Percentiles rank a stretch among this genome's conserved stretches.
These are phyloP conservation scores for Condylostoma magnum DNA, from an alignment of 169 alveolate genomes.

Conservation along the genomic window DNA sequence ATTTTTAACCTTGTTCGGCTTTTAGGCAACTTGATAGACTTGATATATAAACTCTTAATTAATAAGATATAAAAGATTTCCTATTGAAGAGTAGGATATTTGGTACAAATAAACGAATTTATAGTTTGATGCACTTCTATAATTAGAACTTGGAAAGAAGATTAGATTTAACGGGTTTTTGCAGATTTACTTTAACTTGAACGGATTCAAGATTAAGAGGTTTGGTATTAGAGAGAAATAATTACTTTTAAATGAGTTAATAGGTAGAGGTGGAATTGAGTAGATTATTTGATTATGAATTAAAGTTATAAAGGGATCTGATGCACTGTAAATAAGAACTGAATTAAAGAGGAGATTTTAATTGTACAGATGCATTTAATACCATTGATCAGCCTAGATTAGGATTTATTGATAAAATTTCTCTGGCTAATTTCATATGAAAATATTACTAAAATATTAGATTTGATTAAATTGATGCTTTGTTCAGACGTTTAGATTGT, in stretches of 20 bases:
- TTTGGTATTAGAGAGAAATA: not conserved
- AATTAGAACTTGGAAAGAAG: constrained; percentile 3
- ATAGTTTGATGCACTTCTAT: not conserved
- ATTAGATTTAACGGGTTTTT: not conserved
- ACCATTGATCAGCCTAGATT: constrained; percentile 26
- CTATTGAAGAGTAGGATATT: not conserved
- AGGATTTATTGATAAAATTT: constrained; percentile 10
- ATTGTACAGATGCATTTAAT: constrained; percentile 3
- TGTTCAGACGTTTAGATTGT: constrained; percentile 39
- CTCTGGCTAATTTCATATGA: constrained; percentile 24
- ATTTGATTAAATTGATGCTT: constrained; percentile 34
- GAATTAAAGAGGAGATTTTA: constrained; percentile 5
- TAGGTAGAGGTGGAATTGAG: constrained; percentile 10
- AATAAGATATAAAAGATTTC: not conserved
- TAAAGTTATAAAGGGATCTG: not conserved
- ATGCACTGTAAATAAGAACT: not conserved
- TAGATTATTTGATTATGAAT: constrained; percentile 2
- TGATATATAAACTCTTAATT: not conserved
- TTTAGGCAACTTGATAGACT: constrained; percentile 10
- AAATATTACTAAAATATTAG: constrained; percentile 10
- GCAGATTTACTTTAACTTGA: not conserved
- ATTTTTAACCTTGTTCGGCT: constrained; percentile 21
- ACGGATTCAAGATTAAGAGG: constrained; percentile 15
- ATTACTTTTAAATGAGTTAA: not conserved
- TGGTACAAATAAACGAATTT: not conserved